phyloP scores from a whole-genome alignment of 2,329 filamentous ascomycete species.

The Hymenoscyphus occultus region DNA sequence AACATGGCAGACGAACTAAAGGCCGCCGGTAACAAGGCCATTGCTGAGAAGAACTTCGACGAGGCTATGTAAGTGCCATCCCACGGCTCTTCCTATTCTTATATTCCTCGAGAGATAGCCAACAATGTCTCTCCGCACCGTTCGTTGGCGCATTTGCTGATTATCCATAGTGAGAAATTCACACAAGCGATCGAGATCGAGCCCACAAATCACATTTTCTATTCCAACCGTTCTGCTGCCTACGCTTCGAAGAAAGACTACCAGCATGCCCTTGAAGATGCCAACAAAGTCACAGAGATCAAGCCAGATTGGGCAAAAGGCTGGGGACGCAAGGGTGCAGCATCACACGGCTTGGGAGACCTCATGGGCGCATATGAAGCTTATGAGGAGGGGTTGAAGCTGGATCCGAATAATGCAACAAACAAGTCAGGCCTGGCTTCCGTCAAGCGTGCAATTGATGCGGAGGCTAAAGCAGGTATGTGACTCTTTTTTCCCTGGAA shows the following conservation, averaged over 20 bases:
- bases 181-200: slow-evolving; percentile 88
- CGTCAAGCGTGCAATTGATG: slow-evolving; percentile 84
- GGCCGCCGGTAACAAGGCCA: slow-evolving; percentile 97
- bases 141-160: background rate
- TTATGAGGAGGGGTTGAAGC: slow-evolving; percentile 90
- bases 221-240: slow-evolving; percentile 89
- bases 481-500: background rate
- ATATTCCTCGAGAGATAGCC: background rate
- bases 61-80: slow-evolving; percentile 81
- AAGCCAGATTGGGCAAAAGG: slow-evolving; percentile 99
- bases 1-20: slow-evolving; percentile 73
- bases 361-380: slow-evolving; percentile 82
- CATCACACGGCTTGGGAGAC: slow-evolving; percentile 83
- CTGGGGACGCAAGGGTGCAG: slow-evolving; percentile 89
- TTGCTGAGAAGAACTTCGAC: slow-evolving; percentile 93
- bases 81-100: background rate
- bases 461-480: slow-evolving; percentile 56
- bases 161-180: slow-evolving; percentile 73
- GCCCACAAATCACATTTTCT: slow-evolving; percentile 90
- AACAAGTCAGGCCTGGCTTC: slow-evolving; percentile 84
- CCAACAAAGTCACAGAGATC: slow-evolving; percentile 86
- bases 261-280: slow-evolving; percentile 80
- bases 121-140: background rate
- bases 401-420: slow-evolving; percentile 87
- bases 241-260: slow-evolving; percentile 90